phyloP scores from a whole-genome alignment of 495 filamentous ascomycete species.

The Chaetomium fimeti region DNA sequence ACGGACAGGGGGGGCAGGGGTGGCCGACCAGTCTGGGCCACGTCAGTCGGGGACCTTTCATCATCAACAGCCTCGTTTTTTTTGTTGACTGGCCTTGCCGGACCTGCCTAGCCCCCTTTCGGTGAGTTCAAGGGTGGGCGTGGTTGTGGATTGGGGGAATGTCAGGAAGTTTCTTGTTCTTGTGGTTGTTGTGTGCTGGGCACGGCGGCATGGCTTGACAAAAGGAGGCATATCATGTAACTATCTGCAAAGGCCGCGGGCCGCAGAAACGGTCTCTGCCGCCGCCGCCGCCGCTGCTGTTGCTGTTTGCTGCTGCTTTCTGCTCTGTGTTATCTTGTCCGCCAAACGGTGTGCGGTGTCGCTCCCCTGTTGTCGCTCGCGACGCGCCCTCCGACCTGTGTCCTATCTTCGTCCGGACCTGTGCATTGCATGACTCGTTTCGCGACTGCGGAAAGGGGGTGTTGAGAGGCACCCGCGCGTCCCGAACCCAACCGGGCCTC shows the following conservation, averaged over 20 bases:
- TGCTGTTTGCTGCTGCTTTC: neutral
- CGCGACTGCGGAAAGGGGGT: neutral
- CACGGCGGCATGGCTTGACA: neutral
- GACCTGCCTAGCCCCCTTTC: neutral
- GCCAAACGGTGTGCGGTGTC: neutral
- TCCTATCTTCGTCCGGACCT: neutral
- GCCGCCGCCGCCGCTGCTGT: neutral
- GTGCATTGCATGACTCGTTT: neutral
- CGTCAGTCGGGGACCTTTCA: neutral
- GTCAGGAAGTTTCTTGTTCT: constrained; percentile 3
- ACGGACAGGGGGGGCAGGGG: neutral
- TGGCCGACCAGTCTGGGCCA: neutral
- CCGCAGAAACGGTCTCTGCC: constrained; percentile 5
- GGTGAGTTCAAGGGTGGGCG: neutral
- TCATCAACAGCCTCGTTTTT: neutral
- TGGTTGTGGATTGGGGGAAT: no score
- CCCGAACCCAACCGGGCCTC: neutral
- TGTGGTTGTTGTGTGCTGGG: neutral
- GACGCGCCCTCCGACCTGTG: neutral
- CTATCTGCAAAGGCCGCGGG: neutral
- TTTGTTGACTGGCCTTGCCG: neutral
- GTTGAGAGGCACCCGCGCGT: neutral
- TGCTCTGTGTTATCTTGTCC: neutral
- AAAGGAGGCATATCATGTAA: neutral
- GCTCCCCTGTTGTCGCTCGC: neutral